phyloP scores from a whole-genome alignment of 768 basidiomycete species.

The Gloeopeniophorella convolvens region DNA sequence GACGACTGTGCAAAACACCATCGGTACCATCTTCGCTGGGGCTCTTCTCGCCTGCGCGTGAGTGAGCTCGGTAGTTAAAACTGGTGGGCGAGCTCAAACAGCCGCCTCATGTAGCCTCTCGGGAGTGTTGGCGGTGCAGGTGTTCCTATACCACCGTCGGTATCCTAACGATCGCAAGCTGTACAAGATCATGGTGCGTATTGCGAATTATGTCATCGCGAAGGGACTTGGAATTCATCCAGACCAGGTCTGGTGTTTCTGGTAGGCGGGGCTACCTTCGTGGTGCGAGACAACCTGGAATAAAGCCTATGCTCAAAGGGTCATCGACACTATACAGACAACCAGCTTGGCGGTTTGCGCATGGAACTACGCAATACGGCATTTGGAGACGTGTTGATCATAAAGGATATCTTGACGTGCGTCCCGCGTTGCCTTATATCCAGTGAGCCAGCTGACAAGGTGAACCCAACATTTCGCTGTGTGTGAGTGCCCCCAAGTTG shows the following conservation, averaged over 20 bases:
- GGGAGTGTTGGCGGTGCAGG: not conserved
- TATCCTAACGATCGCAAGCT: constrained; percentile 1
- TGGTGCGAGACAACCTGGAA: not conserved
- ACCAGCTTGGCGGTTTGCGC: not conserved
- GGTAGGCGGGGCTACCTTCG: not conserved
- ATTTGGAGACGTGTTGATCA: not conserved
- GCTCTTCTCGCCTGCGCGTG: no score
- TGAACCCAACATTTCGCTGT: not conserved
- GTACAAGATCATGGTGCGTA: not conserved
- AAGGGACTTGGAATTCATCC: not conserved
- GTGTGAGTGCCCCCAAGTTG: not conserved
- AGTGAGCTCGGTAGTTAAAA: no score
- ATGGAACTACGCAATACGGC: not conserved
- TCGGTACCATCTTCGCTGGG: no score
- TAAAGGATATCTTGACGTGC: not conserved
- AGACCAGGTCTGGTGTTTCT: constrained; percentile 1
- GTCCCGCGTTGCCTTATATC: not conserved
- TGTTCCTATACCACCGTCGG: not conserved
- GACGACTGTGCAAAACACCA: no score
- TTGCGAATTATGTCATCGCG: not conserved
- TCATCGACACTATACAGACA: constrained; percentile 2
- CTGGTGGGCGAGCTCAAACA: no score
- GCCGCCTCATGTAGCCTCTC: not conserved
- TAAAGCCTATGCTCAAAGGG: not conserved
- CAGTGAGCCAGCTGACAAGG: no score